Evolutionary conservation across 1,284 basidiomycete genomes (phyloP), one percentile per base, ranked within the genome.

Genomic region (Phlebopus sp.): DNA sequence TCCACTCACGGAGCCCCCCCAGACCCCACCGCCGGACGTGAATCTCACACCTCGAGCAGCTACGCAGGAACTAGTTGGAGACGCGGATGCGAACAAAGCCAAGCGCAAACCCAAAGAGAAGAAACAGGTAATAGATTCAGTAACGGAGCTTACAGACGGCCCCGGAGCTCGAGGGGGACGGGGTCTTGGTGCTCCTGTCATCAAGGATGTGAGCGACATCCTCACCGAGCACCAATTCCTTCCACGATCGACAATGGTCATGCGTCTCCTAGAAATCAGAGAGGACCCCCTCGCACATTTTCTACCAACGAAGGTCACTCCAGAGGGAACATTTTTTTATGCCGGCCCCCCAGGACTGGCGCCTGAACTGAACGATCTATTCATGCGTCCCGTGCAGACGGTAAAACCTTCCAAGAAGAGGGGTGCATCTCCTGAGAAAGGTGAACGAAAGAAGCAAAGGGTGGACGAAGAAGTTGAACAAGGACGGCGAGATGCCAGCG

Each of bases 281-380:
- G 82, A 86, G 19, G 91, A 97, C 59, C 93, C 93, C 13, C 71
- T 90, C 2, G 73, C 84, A 3, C 85, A 94, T 63, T 95, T 96
- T 71, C 69, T 95, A 42, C 92, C 93, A 1, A 90, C 83, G 1
- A 86, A 80, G 60, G 72, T 79, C 32, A 86, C 84, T 5, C 72
- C 83, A 7, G 78, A 81, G 37, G 86, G 83, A 14, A 82, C 81
- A 10, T 85, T 84, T 68, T 84, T 93, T 64, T 90, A 80, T 58
- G 88, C 85, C 38, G 92, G 86, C 0, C 90, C 91, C 10, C 83
- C 84, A 10, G 90, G 90, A 2, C 70, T 93, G 21, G 82, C 84
- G 0, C 86, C 90, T 0, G 90, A 95, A 65, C 75, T 97, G 8
- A 77, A 79, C 1, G 81, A 87, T 48, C 70, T 97, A 48, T 97